These are phyloP conservation scores for Rhodamnia argentea DNA, from an alignment of 345 rosid species.

Conservation along the genomic window DNA sequence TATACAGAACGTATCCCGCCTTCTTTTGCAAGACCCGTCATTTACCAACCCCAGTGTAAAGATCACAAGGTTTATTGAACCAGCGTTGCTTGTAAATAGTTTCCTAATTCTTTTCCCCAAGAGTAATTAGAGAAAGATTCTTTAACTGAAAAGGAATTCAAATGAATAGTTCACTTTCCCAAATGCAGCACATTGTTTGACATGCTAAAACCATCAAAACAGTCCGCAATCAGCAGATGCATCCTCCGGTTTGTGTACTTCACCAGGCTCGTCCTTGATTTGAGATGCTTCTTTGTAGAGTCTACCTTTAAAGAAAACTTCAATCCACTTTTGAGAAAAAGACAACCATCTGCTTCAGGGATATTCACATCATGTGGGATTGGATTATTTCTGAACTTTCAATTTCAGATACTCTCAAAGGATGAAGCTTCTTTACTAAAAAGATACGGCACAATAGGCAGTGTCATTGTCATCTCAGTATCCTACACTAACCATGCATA, in stretches of 20 bases:
- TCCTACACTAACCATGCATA: background rate
- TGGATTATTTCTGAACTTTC: background rate
- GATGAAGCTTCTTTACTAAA: background rate
- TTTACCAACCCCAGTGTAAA: background rate
- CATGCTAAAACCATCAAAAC: background rate
- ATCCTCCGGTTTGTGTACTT: background rate
- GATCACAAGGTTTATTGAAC: background rate
- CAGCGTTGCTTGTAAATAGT: background rate
- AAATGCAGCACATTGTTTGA: background rate
- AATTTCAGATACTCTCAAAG: background rate
- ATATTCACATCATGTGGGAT: background rate
- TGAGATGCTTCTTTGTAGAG: background rate
- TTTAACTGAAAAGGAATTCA: background rate
- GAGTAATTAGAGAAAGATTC: background rate
- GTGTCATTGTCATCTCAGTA: background rate
- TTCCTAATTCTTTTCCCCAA: background rate
- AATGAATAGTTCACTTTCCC: background rate
- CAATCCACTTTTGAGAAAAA: background rate
- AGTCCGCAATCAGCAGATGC: background rate
- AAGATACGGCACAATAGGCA: background rate
- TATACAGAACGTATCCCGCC: background rate
- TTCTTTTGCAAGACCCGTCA: background rate
- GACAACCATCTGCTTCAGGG: background rate
- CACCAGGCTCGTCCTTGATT: background rate
- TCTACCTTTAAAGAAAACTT: background rate